Evolutionary conservation across 495 filamentous ascomycete genomes (phyloP), one percentile per base, ranked within the genome.

Genomic region (Penicillium tannophilum): DNA sequence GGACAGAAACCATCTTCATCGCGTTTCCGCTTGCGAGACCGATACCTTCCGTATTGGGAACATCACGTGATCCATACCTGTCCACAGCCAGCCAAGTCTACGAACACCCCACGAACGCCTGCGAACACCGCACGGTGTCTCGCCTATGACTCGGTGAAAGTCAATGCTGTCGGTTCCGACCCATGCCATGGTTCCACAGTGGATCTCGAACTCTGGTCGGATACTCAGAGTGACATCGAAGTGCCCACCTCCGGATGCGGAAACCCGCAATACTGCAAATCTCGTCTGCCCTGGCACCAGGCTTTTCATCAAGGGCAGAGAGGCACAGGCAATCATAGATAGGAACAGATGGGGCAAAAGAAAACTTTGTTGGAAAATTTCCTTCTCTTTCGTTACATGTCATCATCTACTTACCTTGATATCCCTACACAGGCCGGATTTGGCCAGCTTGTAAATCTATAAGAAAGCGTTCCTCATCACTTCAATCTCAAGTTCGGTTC

Each of bases 161-260:
- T 44, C 19, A 1, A 16, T 42, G 35, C 5, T 52, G 42, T 49
- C 24, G 57, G 28, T 54, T 4, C 26, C 35, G 45, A 52, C 11
- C 45, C 45, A 17, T 28, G 16, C 46, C 49, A 61, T 44, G 26
- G 56, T 42, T 28, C 19, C 20, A 52, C 20, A 23, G 58, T 57
- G 56, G 60, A 50, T 2, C 30, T 41, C 24, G 39, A 5, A 42
- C 41, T 54, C 31, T 23, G 57, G 33, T 52, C 54, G 47, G 45
- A 30, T 49, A 54, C 35, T 59, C 55, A 63, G 55, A 55, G 62
- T 65, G 60, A 70, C 67, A 63, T 70, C 44, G 14, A 16, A 23
- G 17, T 39, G 16, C 39, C 52, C 54, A 55, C 51, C 41, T 41
- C 67, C 65, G 67, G 60, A 70, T 68, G 65, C 67, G 65, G 67